Evolutionary conservation across 2,329 filamentous ascomycete species (phyloP).

Genomic region (Pestalotiopsis sp.): DNA sequence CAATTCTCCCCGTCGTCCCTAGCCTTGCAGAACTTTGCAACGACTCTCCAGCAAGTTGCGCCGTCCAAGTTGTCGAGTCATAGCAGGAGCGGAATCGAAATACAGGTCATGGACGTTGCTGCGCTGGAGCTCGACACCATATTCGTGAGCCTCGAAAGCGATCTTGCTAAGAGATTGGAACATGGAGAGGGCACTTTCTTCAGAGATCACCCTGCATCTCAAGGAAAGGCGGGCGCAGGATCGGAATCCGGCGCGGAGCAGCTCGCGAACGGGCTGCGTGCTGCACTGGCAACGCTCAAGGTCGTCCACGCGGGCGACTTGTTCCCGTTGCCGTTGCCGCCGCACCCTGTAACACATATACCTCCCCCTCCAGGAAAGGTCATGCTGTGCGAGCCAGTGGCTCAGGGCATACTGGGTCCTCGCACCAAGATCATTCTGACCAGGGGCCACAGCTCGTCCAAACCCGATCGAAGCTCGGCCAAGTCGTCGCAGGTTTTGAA

Average conservation of each 20-base stretch:
- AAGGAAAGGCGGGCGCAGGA: constrained; percentile 30
- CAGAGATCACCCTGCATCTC: constrained; percentile 53
- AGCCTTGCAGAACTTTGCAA: constrained; percentile 78
- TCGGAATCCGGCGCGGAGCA: constrained; percentile 52
- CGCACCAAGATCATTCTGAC: constrained; percentile 84
- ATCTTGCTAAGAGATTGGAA: constrained; percentile 77
- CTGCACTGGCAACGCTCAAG: constrained; percentile 70
- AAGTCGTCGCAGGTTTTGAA: constrained; percentile 56
- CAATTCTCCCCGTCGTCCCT: constrained; percentile 74
- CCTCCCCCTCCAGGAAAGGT: constrained; percentile 84
- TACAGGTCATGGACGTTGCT: constrained; percentile 78
- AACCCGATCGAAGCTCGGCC: constrained; percentile 50
- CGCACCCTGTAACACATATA: constrained; percentile 85
- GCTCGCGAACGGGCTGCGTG: constrained; percentile 68
- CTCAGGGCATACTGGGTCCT: constrained; percentile 78
- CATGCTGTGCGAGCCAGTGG: constrained; percentile 90
- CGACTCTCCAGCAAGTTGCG: constrained; percentile 70
- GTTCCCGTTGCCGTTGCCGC: constrained; percentile 73
- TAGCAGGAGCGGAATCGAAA: constrained; percentile 78
- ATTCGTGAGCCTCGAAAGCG: constrained; percentile 82
- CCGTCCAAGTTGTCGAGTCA: constrained; percentile 74
- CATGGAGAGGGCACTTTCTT: constrained; percentile 84
- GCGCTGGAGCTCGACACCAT: constrained; percentile 82
- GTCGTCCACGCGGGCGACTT: constrained; percentile 85
- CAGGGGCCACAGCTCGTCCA: constrained; percentile 59